Conservation (phyloP, 1,284 basidiomycete species). For the Ustilago bromivora region DNA sequence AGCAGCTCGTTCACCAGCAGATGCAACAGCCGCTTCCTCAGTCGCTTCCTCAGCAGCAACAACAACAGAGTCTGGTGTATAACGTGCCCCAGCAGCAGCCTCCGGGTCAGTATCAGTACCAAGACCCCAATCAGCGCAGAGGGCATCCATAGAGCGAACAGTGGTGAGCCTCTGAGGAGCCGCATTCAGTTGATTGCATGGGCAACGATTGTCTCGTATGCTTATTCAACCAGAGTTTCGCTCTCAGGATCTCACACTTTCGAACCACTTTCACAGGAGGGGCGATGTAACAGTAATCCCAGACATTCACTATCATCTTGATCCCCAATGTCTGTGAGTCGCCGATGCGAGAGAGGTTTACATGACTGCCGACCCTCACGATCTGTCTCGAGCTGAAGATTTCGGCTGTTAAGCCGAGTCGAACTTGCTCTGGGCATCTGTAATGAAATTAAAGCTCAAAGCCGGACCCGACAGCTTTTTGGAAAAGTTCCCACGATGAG, state of each 20-base stretch:
- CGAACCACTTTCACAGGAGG: not conserved
- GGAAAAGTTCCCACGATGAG: slow-evolving; percentile 23
- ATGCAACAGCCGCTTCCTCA: not conserved
- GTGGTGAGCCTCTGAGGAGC: not conserved
- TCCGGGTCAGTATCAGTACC: slow-evolving; percentile 6
- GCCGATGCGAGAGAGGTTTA: not conserved
- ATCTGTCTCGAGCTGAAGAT: too few relatives aligned
- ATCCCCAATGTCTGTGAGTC: not conserved
- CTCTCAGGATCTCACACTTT: too few relatives aligned
- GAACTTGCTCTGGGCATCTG: not conserved
- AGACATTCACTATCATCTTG: not conserved
- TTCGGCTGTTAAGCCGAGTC: not conserved
- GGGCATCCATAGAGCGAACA: slow-evolving; percentile 13
- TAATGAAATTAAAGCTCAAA: not conserved
- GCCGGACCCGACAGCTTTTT: not conserved
- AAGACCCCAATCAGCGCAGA: slow-evolving; percentile 21
- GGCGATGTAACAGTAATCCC: not conserved
- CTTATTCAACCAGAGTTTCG: not conserved
- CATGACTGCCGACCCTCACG: too few relatives aligned
- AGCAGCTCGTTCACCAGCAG: slow-evolving; percentile 3
- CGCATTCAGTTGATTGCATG: not conserved
- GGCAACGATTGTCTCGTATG: not conserved
- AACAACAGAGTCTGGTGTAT: slow-evolving; percentile 4
- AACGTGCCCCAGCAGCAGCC: not conserved
- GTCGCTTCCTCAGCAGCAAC: not conserved